These are phyloP conservation scores for Symbiodinium pilosum DNA, from an alignment of 73 alveolate species.

Conservation along the genomic window DNA sequence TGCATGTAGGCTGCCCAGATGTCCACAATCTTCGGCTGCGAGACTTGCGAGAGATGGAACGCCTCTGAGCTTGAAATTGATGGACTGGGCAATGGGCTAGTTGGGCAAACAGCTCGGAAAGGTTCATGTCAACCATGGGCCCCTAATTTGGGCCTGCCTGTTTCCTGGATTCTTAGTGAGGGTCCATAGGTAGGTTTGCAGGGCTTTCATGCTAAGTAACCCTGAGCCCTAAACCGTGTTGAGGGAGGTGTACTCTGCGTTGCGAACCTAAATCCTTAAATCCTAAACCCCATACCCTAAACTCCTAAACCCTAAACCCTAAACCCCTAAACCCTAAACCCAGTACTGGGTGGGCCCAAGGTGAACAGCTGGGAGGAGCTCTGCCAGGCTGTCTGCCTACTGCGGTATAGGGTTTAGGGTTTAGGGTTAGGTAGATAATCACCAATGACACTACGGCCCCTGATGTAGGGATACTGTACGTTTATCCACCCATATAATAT, in stretches of 20 bases:
- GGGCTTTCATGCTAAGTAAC: too few species aligned
- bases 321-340: background rate
- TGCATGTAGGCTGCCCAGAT: background rate
- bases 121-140: too few species aligned
- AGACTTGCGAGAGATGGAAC: background rate
- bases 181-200: too few species aligned
- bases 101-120: too few species aligned
- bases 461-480: too few species aligned
- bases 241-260: too few species aligned
- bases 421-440: too few species aligned
- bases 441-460: too few species aligned
- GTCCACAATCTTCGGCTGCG: slow-evolving; percentile 40
- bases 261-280: too few species aligned
- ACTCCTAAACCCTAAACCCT: background rate
- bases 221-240: too few species aligned
- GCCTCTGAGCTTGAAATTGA: background rate
- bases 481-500: too few species aligned
- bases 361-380: background rate
- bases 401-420: background rate
- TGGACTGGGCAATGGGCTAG: too few species aligned
- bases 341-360: background rate
- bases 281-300: background rate
- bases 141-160: background rate
- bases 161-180: background rate
- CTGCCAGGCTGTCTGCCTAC: background rate